Conservation (phyloP, 2,329 filamentous ascomycete species). For the Erysiphe pulchra region DNA sequence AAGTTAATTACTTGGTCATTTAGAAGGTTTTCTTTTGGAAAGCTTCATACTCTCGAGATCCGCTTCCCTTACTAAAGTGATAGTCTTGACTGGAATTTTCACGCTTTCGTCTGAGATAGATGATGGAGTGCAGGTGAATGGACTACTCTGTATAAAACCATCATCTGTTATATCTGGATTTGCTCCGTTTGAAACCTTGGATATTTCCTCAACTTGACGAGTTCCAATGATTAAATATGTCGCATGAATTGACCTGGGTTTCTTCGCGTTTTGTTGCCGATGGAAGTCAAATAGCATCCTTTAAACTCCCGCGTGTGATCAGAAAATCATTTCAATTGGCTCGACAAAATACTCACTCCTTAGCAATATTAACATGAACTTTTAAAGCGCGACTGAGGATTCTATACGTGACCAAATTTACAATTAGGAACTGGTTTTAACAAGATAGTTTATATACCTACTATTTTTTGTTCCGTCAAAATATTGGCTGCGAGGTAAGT, state of each 20-base stretch:
- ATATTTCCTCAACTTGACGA: slow-evolving; percentile 19
- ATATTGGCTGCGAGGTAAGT: slow-evolving; percentile 13
- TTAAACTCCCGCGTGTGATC: background rate
- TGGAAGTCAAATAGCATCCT: slow-evolving; percentile 82
- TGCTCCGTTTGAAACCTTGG: slow-evolving; percentile 14
- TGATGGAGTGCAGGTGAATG: slow-evolving; percentile 40
- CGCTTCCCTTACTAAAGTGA: slow-evolving; percentile 48
- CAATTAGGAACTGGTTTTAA: slow-evolving; percentile 1
- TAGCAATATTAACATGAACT: slow-evolving; percentile 66
- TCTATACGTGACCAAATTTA: slow-evolving; percentile 49
- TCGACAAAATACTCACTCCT: slow-evolving; percentile 32
- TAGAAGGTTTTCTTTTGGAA: too few relatives aligned
- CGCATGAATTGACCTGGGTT: slow-evolving; percentile 52
- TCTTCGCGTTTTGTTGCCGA: slow-evolving; percentile 47
- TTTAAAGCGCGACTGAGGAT: slow-evolving; percentile 59
- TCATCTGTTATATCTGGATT: slow-evolving; percentile 32
- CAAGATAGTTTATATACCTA: slow-evolving; percentile 3
- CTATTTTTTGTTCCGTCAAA: slow-evolving; percentile 13
- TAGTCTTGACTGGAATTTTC: slow-evolving; percentile 26
- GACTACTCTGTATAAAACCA: slow-evolving; percentile 38
- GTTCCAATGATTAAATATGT: slow-evolving; percentile 72
- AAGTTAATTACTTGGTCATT: background rate
- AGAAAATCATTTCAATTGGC: slow-evolving; percentile 1
- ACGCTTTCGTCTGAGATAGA: slow-evolving; percentile 24
- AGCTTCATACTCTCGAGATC: slow-evolving; percentile 26